Evolutionary conservation across 2,329 filamentous ascomycete species (phyloP).

Genomic region (Alternaria rosae): DNA sequence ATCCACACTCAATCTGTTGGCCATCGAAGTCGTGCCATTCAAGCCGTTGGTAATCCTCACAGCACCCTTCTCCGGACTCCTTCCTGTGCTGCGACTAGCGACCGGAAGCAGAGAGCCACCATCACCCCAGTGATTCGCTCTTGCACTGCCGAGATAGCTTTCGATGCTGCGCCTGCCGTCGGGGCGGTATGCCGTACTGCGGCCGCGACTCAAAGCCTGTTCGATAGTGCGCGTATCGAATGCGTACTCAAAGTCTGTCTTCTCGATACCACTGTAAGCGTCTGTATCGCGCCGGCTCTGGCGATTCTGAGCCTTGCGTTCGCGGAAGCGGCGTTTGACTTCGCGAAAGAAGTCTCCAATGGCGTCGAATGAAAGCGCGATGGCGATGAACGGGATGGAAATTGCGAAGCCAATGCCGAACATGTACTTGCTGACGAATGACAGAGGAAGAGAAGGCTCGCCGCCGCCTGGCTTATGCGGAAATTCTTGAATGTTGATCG

Average conservation of each 20-base stretch:
- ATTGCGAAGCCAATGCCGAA: conserved; percentile 64
- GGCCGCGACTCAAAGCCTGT: conserved; percentile 34
- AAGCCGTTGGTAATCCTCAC: conserved; percentile 13
- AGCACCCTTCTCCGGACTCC: conserved; percentile 22
- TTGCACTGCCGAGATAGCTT: conserved; percentile 34
- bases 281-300: not conserved
- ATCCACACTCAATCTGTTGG: conserved; percentile 28
- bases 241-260: conserved; percentile 25
- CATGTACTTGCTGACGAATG: conserved; percentile 63
- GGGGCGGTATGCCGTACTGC: conserved; percentile 30
- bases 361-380: conserved; percentile 57
- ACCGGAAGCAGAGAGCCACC: conserved; percentile 35
- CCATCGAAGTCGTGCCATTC: conserved; percentile 16
- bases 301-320: conserved; percentile 1
- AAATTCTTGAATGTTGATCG: conserved; percentile 62
- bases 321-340: conserved; percentile 25
- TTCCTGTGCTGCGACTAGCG: conserved; percentile 41
- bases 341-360: conserved; percentile 45
- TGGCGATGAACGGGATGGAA: conserved; percentile 58
- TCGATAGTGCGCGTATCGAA: conserved; percentile 39
- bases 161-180: conserved; percentile 37
- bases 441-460: conserved; percentile 52
- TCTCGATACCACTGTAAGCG: conserved; percentile 5
- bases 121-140: conserved; percentile 13
- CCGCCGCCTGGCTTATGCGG: conserved; percentile 42